Base-by-base conservation (phyloP, 1,284 basidiomycete species). In the Tilletia caries region DNA sequence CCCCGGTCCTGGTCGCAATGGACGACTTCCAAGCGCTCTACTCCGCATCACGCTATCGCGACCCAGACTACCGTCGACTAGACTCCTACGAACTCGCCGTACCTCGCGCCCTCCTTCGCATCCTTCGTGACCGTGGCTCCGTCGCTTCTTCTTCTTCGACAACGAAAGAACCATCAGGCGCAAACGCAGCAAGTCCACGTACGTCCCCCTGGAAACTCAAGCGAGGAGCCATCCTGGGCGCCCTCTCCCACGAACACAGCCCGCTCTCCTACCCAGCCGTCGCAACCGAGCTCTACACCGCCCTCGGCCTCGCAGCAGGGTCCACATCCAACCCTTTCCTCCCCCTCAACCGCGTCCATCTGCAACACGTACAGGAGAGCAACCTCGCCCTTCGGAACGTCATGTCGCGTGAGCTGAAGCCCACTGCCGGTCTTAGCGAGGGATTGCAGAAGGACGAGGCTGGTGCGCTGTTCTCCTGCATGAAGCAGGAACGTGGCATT, bases 1-100 rank as follows among this genome's bases (percentile, higher is more conserved):
- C 83, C 86, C 81, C 94, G 0, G 90, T 96, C 1, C 83, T 97
- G 5, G 84, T 95, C 33, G 93, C 92, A 0, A 85, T 96, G 0
- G 95, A 97, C 79, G 92, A 95, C 75, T 89, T 91, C 76, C 93
- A 96, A 81, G 87, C 91, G 0, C 85, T 96, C 41, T 95, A 92
- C 82, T 86, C 87, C 77, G 87, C 86, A 64, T 88, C 90, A 0
- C 82, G 86, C 23, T 97, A 96, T 85, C 88, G 89, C 50, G 89
- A 93, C 70, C 91, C 92, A 1, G 89, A 91, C 67, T 94, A 89
- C 83, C 85, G 86, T 12, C 78, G 85, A 5, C 88, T 97, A 68
- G 88, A 91, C 75, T 85, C 91, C 0, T 93, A 91, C 80, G 90
- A 95, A 79, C 86, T 98, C 2, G 90, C 91, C 10, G 84, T 92